A percentile compares a stretch with the other conserved stretches of the same genome.
Evolutionary conservation across 345 rosid genomes (phyloP).

Genomic region (Reutealis trisperma): DNA sequence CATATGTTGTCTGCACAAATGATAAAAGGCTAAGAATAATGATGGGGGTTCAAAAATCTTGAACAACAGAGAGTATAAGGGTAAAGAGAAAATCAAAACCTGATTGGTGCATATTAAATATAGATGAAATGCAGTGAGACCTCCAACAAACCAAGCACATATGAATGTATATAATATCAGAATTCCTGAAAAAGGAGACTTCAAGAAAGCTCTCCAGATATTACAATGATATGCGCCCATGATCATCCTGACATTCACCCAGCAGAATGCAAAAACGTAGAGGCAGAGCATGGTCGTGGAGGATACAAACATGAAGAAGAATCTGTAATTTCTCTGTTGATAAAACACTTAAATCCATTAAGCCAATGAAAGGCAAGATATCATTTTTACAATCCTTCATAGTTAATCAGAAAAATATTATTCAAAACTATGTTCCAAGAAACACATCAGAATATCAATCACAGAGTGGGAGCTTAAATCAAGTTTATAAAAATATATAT

Average conservation of each 20-base stretch:
- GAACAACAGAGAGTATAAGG: not conserved
- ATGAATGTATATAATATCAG: constrained; percentile 73
- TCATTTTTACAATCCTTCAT: constrained; percentile 7
- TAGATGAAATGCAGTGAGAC: constrained; percentile 83
- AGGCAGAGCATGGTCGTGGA: constrained; percentile 83
- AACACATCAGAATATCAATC: not conserved
- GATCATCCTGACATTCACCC: constrained; percentile 65
- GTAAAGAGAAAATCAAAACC: constrained; percentile 38
- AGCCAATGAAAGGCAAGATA: not conserved
- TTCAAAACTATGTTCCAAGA: too few species aligned
- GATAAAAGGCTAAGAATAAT: not conserved
- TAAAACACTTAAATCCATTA: constrained; percentile 27
- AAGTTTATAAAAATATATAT: too few species aligned
- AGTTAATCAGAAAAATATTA: not conserved
- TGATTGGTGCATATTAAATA: constrained; percentile 78
- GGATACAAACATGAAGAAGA: constrained; percentile 93
- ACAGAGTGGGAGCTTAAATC: not conserved
- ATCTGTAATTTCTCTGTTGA: constrained; percentile 88
- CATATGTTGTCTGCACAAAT: constrained; percentile 81
- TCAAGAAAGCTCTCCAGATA: constrained; percentile 64
- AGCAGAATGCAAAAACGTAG: constrained; percentile 75
- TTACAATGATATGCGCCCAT: constrained; percentile 48
- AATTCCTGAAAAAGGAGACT: constrained; percentile 73
- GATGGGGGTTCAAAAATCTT: not conserved
- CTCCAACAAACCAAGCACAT: constrained; percentile 87